A percentile compares a stretch with the other conserved stretches of the same genome.
Evolutionary conservation across 371 early-diverging fungal genomes (phyloP).

Genomic region (Batrachochytrium dendrobatidis): DNA sequence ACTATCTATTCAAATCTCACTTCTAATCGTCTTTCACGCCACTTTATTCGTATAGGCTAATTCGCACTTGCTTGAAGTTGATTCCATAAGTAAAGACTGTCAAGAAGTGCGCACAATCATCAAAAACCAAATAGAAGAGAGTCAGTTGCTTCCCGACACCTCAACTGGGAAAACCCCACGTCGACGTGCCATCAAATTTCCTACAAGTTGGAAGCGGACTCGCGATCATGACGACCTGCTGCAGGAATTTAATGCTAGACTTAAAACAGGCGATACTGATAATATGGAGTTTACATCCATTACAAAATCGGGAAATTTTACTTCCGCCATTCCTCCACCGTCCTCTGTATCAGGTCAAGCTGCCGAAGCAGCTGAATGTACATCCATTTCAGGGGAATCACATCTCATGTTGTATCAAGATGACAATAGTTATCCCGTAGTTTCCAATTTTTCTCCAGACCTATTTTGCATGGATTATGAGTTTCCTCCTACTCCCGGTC

Average conservation of each 20-base stretch:
- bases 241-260: background rate
- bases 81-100: no score
- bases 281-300: background rate
- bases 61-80: no score
- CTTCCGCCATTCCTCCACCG: background rate
- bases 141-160: slow-evolving; percentile 3
- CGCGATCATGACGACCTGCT: background rate
- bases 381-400: background rate
- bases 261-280: background rate
- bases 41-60: no score
- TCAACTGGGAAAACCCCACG: slow-evolving; percentile 18
- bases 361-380: slow-evolving; percentile 1
- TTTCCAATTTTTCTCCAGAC: no score
- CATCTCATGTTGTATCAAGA: background rate
- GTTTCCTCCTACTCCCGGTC: background rate
- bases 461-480: no score
- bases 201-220: background rate
- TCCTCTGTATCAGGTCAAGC: background rate
- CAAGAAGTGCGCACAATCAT: background rate
- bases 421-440: background rate
- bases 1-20: no score
- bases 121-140: background rate
- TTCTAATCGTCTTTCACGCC: no score
- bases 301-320: background rate
- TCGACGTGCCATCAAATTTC: slow-evolving; percentile 5